Evolutionary conservation across 352 stramenopile genomes (phyloP).

Genomic region (Hyphochytrium catenoides): DNA sequence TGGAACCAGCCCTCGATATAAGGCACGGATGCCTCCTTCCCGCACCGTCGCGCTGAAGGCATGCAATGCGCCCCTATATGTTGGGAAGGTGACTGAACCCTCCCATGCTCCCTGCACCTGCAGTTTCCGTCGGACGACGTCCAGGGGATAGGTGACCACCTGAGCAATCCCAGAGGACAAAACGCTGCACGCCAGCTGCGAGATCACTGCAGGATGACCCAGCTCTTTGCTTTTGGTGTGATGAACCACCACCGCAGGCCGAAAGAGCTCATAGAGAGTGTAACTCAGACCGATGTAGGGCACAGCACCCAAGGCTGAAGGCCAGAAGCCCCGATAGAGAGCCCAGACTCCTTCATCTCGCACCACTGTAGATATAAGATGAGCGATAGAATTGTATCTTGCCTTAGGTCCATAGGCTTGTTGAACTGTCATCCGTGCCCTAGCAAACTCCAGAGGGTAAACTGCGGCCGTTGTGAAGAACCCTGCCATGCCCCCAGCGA

Average conservation of each 20-base stretch:
- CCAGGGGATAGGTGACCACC: slow-evolving; percentile 44
- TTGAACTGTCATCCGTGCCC: slow-evolving; percentile 35
- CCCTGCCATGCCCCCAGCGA: slow-evolving; percentile 30
- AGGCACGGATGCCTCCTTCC: slow-evolving; percentile 9
- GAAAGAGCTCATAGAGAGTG: slow-evolving; percentile 50
- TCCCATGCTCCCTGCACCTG: slow-evolving; percentile 45
- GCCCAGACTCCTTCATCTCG: slow-evolving; percentile 18
- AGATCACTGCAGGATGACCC: slow-evolving; percentile 26
- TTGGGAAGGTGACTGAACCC: slow-evolving; percentile 25
- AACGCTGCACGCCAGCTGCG: slow-evolving; percentile 44
- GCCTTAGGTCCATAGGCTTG: slow-evolving; percentile 20
- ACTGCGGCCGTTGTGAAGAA: slow-evolving; percentile 35
- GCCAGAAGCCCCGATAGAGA: slow-evolving; percentile 45
- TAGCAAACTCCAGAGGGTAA: slow-evolving; percentile 47
- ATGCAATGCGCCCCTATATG: slow-evolving; percentile 28
- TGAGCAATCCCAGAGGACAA: slow-evolving; percentile 37
- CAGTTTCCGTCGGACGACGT: slow-evolving; percentile 43
- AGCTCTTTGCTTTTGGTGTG: slow-evolving; percentile 11
- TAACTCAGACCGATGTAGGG: slow-evolving; percentile 59
- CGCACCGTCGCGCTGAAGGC: slow-evolving; percentile 25
- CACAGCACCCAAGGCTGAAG: slow-evolving; percentile 38
- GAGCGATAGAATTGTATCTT: slow-evolving; percentile 10
- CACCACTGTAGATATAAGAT: not conserved
- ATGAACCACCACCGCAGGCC: slow-evolving; percentile 12
- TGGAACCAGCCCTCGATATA: slow-evolving; percentile 48